phyloP scores from a whole-genome alignment of 495 filamentous ascomycete species.

The Penicillium cinerascens region DNA sequence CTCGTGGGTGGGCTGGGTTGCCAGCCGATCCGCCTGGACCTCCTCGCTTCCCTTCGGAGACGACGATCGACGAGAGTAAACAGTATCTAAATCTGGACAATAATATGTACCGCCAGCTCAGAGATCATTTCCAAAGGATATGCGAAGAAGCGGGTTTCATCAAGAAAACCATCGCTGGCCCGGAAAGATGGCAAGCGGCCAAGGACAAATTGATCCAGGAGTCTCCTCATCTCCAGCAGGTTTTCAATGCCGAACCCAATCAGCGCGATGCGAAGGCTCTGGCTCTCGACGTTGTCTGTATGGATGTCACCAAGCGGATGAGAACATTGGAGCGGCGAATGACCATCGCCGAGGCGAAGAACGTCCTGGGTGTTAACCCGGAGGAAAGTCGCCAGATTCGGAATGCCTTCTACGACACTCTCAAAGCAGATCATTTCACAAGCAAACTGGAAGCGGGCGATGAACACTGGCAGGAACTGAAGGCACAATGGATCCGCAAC shows the following conservation, averaged over 20 bases:
- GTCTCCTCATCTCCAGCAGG: conserved; percentile 59
- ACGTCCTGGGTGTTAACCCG: conserved; percentile 67
- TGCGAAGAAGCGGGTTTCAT: conserved; percentile 61
- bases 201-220: conserved; percentile 67
- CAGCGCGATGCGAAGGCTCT: conserved; percentile 54
- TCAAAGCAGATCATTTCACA: conserved; percentile 68
- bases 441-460: conserved; percentile 67
- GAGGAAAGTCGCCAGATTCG: conserved; percentile 64
- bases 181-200: conserved; percentile 68
- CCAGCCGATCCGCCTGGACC: conserved; percentile 71
- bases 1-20: conserved; percentile 65
- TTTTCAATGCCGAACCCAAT: conserved; percentile 55
- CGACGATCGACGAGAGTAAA: conserved; percentile 76
- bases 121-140: conserved; percentile 65
- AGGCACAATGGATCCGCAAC: conserved; percentile 61
- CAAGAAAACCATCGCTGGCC: conserved; percentile 70
- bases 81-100: conserved; percentile 62
- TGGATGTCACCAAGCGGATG: conserved; percentile 79
- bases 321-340: conserved; percentile 59
- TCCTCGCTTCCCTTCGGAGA: conserved; percentile 77
- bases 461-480: conserved; percentile 69
- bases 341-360: conserved; percentile 71
- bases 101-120: conserved; percentile 56
- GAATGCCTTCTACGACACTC: conserved; percentile 60
- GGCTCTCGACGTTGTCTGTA: conserved; percentile 73